These are phyloP conservation scores for Solanum sitiens DNA, from an alignment of 257 asterid genomes.

Conservation along the genomic window DNA sequence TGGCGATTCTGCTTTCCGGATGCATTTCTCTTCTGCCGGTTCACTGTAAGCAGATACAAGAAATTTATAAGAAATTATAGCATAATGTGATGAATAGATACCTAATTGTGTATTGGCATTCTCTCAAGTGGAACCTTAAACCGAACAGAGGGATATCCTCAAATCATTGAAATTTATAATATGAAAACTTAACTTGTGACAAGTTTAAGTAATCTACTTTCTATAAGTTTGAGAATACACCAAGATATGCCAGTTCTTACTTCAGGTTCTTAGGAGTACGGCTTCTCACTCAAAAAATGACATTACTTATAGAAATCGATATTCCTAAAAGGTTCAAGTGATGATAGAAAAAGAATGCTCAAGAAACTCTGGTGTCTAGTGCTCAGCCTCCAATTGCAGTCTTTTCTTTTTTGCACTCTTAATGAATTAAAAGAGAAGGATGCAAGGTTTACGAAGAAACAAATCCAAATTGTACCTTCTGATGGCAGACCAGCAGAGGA, in stretches of 20 bases:
- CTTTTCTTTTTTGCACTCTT: neutral
- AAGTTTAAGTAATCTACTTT: neutral
- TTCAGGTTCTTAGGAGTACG: neutral
- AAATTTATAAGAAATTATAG: neutral
- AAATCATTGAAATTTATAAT: neutral
- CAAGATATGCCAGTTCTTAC: neutral
- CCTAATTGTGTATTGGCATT: neutral
- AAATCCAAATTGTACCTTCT: constrained; percentile 18
- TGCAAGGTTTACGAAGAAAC: neutral
- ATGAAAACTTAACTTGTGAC: neutral
- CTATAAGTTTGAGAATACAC: neutral
- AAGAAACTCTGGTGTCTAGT: neutral
- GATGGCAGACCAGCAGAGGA: constrained; percentile 56
- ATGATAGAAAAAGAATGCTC: neutral
- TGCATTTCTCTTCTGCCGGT: constrained; percentile 39
- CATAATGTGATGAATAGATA: neutral
- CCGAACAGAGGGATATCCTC: neutral
- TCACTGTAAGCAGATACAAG: constrained; percentile 16
- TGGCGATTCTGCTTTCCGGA: constrained; percentile 15
- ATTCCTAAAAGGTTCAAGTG: neutral
- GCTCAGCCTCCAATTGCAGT: neutral
- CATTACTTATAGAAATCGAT: neutral
- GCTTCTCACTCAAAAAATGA: neutral
- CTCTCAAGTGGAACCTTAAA: neutral
- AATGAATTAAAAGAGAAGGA: neutral